phyloP scores from a whole-genome alignment of 257 asterid species.

The Apocynum venetum region DNA sequence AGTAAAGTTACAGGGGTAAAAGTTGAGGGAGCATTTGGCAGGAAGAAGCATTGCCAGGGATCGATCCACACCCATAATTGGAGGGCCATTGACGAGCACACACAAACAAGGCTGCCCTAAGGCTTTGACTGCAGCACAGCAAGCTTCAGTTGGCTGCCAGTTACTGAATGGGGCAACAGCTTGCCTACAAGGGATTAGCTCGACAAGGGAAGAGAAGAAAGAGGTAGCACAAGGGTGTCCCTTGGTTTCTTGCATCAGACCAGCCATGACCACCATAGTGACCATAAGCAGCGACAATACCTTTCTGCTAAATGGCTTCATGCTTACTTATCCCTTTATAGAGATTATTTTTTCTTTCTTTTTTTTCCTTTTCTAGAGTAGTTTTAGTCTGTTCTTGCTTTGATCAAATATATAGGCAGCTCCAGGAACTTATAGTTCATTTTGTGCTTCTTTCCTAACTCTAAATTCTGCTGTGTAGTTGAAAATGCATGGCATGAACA shows the following conservation, averaged over 20 bases:
- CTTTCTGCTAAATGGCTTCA: conserved; percentile 32
- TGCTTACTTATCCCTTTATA: neutral
- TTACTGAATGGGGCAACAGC: conserved; percentile 74
- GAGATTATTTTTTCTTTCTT: neutral
- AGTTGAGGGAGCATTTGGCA: conserved; percentile 71
- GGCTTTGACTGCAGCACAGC: conserved; percentile 81
- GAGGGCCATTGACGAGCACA: conserved; percentile 86
- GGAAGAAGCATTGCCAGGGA: conserved; percentile 82
- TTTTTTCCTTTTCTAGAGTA: neutral
- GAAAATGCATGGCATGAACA: neutral
- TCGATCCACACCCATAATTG: conserved; percentile 84
- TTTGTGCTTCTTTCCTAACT: conserved; percentile 66
- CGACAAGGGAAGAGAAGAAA: conserved; percentile 70
- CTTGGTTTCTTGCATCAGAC: conserved; percentile 31
- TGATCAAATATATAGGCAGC: conserved; percentile 19
- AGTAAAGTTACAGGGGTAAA: conserved; percentile 59
- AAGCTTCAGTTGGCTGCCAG: conserved; percentile 64
- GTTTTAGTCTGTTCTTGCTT: neutral
- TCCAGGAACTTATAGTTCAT: neutral
- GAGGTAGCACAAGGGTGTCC: conserved; percentile 63
- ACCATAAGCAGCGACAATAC: conserved; percentile 23
- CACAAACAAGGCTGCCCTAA: conserved; percentile 94
- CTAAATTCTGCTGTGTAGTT: conserved; percentile 27
- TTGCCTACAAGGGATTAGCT: conserved; percentile 87
- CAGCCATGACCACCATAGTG: conserved; percentile 22